Evolutionary conservation across 208 protist genomes (phyloP).

Genomic region (Trypanosoma brucei): DNA sequence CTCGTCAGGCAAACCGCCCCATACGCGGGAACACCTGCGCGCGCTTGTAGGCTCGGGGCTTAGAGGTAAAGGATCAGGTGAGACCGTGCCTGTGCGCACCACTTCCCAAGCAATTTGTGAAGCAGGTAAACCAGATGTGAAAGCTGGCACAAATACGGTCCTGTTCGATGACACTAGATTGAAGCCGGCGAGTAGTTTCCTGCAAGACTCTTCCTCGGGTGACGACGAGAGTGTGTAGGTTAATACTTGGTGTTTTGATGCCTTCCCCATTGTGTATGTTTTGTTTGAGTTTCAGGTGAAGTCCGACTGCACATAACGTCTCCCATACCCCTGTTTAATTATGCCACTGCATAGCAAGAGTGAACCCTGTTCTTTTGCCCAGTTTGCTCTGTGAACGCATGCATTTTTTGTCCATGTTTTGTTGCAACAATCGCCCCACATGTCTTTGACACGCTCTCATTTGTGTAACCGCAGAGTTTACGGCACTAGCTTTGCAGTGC

Average conservation of each 20-base stretch:
- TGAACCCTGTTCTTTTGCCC: too few relatives aligned
- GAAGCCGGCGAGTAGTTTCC: conserved; percentile 19
- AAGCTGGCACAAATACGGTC: conserved; percentile 9
- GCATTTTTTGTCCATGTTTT: too few relatives aligned
- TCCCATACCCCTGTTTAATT: too few relatives aligned
- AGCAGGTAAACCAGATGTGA: neutral
- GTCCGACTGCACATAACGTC: too few relatives aligned
- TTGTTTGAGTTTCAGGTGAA: too few relatives aligned
- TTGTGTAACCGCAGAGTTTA: too few relatives aligned
- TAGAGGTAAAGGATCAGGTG: conserved; percentile 26
- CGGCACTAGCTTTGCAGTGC: too few relatives aligned
- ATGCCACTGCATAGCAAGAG: too few relatives aligned
- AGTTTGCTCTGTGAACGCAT: too few relatives aligned
- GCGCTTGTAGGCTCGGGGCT: conserved; percentile 39
- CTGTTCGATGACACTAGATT: conserved; percentile 11
- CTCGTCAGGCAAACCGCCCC: conserved; percentile 34
- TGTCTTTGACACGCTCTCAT: too few relatives aligned
- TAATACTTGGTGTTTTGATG: neutral
- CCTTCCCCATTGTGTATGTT: too few relatives aligned
- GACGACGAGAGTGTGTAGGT: neutral
- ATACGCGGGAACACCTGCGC: conserved; percentile 42
- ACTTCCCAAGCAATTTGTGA: neutral
- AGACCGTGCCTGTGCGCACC: neutral
- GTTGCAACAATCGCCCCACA: too few relatives aligned
- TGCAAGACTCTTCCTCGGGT: conserved; percentile 14